A percentile compares a stretch with the other conserved stretches of the same genome.
Evolutionary conservation across 2,329 filamentous ascomycete species (phyloP).

Genomic region (Alternaria tenuissima): DNA sequence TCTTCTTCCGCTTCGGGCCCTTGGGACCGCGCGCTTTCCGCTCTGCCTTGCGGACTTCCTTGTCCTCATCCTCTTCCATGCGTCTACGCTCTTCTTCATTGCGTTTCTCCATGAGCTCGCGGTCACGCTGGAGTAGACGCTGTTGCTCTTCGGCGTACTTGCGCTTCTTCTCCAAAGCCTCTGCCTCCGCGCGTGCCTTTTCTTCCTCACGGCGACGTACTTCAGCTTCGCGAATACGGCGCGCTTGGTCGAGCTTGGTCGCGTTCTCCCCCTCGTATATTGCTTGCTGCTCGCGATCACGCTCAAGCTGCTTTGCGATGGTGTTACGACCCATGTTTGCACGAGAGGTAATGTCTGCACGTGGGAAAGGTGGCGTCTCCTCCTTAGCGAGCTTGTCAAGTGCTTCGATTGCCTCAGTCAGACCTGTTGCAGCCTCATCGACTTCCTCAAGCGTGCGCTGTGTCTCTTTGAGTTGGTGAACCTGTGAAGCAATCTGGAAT

Average conservation of each 20-base stretch:
- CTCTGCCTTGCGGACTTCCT: conserved; percentile 76
- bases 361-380: conserved; percentile 83
- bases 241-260: conserved; percentile 82
- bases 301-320: conserved; percentile 88
- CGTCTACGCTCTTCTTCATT: conserved; percentile 73
- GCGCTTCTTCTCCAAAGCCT: conserved; percentile 76
- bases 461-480: conserved; percentile 77
- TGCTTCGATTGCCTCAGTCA: conserved; percentile 83
- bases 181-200: conserved; percentile 71
- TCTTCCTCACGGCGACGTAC: conserved; percentile 79
- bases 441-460: conserved; percentile 83
- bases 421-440: conserved; percentile 77
- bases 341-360: conserved; percentile 89
- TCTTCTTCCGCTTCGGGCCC: conserved; percentile 67
- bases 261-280: conserved; percentile 95
- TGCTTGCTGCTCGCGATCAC: conserved; percentile 81
- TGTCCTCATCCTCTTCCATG: conserved; percentile 71
- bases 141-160: conserved; percentile 88
- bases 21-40: conserved; percentile 61
- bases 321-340: conserved; percentile 98
- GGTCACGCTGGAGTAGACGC: conserved; percentile 77
- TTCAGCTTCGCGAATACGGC: conserved; percentile 81
- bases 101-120: conserved; percentile 74
- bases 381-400: conserved; percentile 67
- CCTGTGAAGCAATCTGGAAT: conserved; percentile 86